phyloP scores from a whole-genome alignment of 106 monocot species.

The Acorus calamus region DNA sequence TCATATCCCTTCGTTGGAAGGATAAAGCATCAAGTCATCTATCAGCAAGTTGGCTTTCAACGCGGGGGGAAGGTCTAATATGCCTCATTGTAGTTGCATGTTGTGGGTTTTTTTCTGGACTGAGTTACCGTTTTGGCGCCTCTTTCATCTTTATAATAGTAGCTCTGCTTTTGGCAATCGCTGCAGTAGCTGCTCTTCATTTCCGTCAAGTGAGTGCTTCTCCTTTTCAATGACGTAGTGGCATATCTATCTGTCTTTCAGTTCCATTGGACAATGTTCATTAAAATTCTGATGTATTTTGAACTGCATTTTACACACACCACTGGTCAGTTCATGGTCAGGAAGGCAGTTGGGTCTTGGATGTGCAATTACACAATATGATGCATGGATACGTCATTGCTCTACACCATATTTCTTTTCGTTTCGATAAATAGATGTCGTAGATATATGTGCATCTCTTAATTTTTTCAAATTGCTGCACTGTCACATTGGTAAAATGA shows the following conservation, averaged over 20 bases:
- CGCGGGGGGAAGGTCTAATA: slow-evolving; percentile 58
- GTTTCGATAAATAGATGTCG: too few species aligned
- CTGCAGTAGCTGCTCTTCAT: slow-evolving; percentile 57
- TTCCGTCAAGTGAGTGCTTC: slow-evolving; percentile 70
- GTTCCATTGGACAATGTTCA: not conserved
- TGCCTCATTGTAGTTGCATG: slow-evolving; percentile 56
- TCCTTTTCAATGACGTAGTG: not conserved
- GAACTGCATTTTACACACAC: too few species aligned
- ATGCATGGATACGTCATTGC: too few species aligned
- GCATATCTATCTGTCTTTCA: not conserved
- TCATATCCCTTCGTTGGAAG: slow-evolving; percentile 78
- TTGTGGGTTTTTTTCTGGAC: slow-evolving; percentile 69
- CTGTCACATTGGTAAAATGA: too few species aligned
- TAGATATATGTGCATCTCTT: too few species aligned
- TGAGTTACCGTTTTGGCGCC: slow-evolving; percentile 62
- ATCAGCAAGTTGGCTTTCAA: slow-evolving; percentile 30
- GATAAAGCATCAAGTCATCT: slow-evolving; percentile 29
- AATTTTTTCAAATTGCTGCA: too few species aligned
- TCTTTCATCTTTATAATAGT: slow-evolving; percentile 31
- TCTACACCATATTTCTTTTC: too few species aligned
- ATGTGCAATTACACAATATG: too few species aligned
- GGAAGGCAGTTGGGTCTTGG: too few species aligned
- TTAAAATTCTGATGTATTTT: too few species aligned
- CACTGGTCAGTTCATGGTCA: too few species aligned
- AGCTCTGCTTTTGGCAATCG: slow-evolving; percentile 37